A percentile compares a stretch with the other conserved stretches of the same genome.
Conservation (phyloP, 768 basidiomycete genomes). For the Leccinum disarticulatum region DNA sequence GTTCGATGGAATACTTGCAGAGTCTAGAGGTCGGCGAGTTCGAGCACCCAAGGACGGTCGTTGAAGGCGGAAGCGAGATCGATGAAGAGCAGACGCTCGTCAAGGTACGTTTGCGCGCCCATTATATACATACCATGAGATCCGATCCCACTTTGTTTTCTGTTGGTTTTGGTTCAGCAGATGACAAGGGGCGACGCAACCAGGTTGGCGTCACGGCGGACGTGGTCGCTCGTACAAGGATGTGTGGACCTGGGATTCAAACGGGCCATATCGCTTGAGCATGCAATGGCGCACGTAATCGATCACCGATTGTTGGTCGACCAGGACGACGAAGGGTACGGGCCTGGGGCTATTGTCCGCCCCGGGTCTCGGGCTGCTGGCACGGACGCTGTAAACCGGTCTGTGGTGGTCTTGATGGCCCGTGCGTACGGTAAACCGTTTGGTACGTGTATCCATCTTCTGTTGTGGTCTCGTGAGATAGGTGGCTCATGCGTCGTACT, state of each 20-base stretch:
- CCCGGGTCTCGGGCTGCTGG: not conserved
- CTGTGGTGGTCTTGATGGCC: constrained; percentile 7
- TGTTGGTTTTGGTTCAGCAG: constrained; percentile 4
- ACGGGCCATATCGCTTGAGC: not conserved
- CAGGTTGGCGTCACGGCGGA: not conserved
- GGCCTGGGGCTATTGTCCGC: constrained; percentile 4
- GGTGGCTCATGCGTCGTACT: not conserved
- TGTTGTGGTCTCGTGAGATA: not conserved
- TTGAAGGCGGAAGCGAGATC: too few relatives aligned
- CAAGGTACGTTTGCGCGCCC: constrained; percentile 9
- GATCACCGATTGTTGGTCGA: not conserved
- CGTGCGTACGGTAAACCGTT: constrained; percentile 2
- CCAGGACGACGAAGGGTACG: not conserved
- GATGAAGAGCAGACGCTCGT: not conserved
- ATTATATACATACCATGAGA: not conserved
- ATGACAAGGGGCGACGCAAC: not conserved
- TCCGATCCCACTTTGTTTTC: not conserved
- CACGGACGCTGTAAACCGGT: not conserved
- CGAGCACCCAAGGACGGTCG: not conserved
- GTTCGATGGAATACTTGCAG: not conserved
- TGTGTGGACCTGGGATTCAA: constrained; percentile 1
- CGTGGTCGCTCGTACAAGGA: not conserved
- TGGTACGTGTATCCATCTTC: constrained; percentile 7
- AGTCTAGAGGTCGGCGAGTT: not conserved
- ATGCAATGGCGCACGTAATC: constrained; percentile 3